Percentiles rank a stretch among this genome's conserved stretches.
These are phyloP conservation scores for Linnemannia zychae DNA, from an alignment of 192 early-diverging fungal genomes.

Conservation along the genomic window DNA sequence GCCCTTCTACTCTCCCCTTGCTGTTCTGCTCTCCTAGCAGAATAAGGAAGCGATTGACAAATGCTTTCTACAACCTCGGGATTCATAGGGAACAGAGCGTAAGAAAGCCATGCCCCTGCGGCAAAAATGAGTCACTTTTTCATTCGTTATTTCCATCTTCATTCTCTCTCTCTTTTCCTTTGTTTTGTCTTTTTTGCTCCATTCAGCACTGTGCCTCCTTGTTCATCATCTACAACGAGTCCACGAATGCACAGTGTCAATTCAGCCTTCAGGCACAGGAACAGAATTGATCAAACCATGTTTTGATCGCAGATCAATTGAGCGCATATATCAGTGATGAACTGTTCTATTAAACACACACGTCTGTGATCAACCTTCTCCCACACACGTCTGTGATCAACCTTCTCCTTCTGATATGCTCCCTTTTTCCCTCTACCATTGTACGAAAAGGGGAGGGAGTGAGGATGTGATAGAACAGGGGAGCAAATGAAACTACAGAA, in stretches of 20 bases:
- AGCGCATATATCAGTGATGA: too few relatives aligned
- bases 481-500: background rate
- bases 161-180: background rate
- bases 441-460: background rate
- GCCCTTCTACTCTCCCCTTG: background rate
- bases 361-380: too few relatives aligned
- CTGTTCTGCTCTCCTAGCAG: background rate
- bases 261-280: too few relatives aligned
- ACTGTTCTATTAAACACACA: too few relatives aligned
- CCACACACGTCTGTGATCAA: too few relatives aligned
- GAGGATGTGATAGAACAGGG: background rate
- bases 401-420: too few relatives aligned
- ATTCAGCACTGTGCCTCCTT: background rate
- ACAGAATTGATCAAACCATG: too few relatives aligned
- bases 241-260: too few relatives aligned
- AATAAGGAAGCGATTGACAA: background rate
- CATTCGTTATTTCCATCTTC: background rate
- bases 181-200: background rate
- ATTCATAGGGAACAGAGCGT: background rate
- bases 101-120: background rate
- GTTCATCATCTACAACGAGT: background rate
- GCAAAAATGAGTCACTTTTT: background rate
- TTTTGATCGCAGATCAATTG: too few relatives aligned
- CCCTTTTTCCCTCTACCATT: too few relatives aligned
- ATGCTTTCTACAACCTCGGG: background rate